phyloP scores from a whole-genome alignment of 2,329 filamentous ascomycete species.

The Hansfordia pulvinata region DNA sequence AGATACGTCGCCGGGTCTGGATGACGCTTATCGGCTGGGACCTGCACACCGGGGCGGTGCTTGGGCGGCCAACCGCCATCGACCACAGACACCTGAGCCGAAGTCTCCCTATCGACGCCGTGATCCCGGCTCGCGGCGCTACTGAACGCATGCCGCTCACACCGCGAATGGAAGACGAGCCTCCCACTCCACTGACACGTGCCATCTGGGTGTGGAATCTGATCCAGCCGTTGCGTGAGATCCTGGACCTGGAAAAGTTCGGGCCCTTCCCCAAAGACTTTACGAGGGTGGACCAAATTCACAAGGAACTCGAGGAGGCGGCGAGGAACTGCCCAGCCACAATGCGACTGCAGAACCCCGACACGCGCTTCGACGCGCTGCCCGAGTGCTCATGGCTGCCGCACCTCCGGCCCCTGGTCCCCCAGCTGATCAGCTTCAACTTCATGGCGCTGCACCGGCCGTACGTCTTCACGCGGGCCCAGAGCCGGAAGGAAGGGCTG shows the following conservation, averaged over 20 bases:
- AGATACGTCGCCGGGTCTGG: constrained; percentile 42
- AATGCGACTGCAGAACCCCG: constrained; percentile 40
- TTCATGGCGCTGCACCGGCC: constrained; percentile 47
- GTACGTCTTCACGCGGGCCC: constrained; percentile 43
- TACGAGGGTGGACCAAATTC: constrained; percentile 37
- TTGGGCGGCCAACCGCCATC: constrained; percentile 42
- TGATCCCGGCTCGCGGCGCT: constrained; percentile 31
- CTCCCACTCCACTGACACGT: constrained; percentile 42
- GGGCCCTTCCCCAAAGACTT: constrained; percentile 41
- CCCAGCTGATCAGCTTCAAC: constrained; percentile 36
- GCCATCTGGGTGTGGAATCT: constrained; percentile 35
- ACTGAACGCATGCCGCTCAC: constrained; percentile 32
- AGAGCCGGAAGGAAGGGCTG: constrained; percentile 40
- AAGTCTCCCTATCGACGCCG: constrained; percentile 39
- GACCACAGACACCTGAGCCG: constrained; percentile 32
- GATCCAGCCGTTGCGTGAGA: constrained; percentile 33
- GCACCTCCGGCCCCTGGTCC: constrained; percentile 27
- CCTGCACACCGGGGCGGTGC: constrained; percentile 35
- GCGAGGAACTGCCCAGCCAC: constrained; percentile 33
- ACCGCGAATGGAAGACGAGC: constrained; percentile 32
- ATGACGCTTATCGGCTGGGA: constrained; percentile 41
- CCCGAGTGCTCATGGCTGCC: constrained; percentile 39
- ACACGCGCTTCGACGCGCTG: constrained; percentile 40
- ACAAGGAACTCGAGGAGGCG: constrained; percentile 33
- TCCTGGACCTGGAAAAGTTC: constrained; percentile 41